Conservation (phyloP, 495 filamentous ascomycete species). For the Aspergillus incahuasiensis region DNA sequence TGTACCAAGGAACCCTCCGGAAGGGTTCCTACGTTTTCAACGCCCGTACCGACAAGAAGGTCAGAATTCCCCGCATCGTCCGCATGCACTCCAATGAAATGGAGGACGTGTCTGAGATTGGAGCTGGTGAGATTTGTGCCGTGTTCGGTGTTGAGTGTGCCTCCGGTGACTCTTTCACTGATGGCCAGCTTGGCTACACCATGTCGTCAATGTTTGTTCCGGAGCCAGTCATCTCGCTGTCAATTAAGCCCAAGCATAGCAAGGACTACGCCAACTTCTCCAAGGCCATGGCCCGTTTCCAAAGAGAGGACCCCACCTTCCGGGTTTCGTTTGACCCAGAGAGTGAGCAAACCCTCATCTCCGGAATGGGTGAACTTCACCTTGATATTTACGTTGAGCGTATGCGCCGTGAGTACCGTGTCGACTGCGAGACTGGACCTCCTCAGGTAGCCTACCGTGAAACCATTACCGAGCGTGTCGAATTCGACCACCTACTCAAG, state of each 20-base stretch:
- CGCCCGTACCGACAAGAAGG: slow-evolving; percentile 87
- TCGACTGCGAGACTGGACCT: slow-evolving; percentile 91
- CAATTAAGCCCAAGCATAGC: slow-evolving; percentile 92
- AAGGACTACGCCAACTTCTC: slow-evolving; percentile 93
- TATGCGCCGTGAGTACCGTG: slow-evolving; percentile 94
- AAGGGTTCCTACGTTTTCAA: slow-evolving; percentile 92
- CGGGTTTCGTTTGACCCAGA: slow-evolving; percentile 87
- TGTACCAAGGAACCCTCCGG: slow-evolving; percentile 89
- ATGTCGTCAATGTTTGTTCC: slow-evolving; percentile 99
- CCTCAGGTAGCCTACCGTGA: slow-evolving; percentile 98
- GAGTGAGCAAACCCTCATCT: slow-evolving; percentile 92
- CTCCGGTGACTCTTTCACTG: slow-evolving; percentile 97
- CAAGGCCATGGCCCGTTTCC: slow-evolving; percentile 98
- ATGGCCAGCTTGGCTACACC: slow-evolving; percentile 85
- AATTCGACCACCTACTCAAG: slow-evolving; percentile 92
- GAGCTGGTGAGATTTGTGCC: slow-evolving; percentile 95
- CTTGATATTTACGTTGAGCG: slow-evolving; percentile 97
- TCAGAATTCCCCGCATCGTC: slow-evolving; percentile 95
- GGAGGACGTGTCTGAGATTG: slow-evolving; percentile 90
- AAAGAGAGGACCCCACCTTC: slow-evolving; percentile 98
- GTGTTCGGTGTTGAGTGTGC: slow-evolving; percentile 98
- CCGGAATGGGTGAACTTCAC: slow-evolving; percentile 97
- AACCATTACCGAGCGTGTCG: slow-evolving; percentile 70
- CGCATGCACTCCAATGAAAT: slow-evolving; percentile 99
- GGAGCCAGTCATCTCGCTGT: slow-evolving; percentile 95